Base-by-base conservation (phyloP, 2,329 filamentous ascomycete genomes). In the Xylariales sp. region DNA sequence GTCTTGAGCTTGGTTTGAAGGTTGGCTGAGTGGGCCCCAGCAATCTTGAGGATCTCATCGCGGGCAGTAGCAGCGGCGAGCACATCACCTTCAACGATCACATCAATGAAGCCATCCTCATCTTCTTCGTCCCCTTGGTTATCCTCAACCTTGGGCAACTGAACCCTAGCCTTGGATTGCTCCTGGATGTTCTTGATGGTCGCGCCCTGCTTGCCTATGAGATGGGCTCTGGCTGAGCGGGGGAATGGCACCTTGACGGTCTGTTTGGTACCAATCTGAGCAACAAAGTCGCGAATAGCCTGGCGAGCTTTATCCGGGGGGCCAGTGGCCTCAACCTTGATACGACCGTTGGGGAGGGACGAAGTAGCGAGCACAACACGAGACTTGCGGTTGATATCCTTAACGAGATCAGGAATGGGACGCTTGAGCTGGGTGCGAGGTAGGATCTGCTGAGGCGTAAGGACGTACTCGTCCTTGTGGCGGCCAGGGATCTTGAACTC, bases 121-220 rank as follows among this genome's bases (percentile, higher is more conserved):
- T 93, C 88, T 14, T 85, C 79, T 29, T 76, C 76, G 16, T 70
- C 62, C 19, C 71, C 55, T 23, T 69, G 67, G 37, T 65, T 69
- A 17, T 86, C 83, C 29, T 94, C 87, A 16, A 76, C 74, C 65
- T 86, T 90, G 43, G 91, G 90, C 43, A 98, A 79, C 58, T 95
- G 88, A 55, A 98, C 90, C 48, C 82, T 82, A 37, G 93, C 91
- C 44, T 91, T 90, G 4, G 89, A 93, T 62, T 85, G 84, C 61
- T 91, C 87, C 65, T 91, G 87, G 37, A 98, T 81, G 32, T 84
- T 78, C 66, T 94, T 91, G 60, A 98, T 94, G 44, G 85, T 91
- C 18, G 88, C 78, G 41, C 94, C 94, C 57, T 85, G 83, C 57
- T 88, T 89, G 51, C 93, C 94, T 59, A 98, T 97, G 62, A 98